phyloP scores from a whole-genome alignment of 768 basidiomycete species.

The Suillus decipiens region DNA sequence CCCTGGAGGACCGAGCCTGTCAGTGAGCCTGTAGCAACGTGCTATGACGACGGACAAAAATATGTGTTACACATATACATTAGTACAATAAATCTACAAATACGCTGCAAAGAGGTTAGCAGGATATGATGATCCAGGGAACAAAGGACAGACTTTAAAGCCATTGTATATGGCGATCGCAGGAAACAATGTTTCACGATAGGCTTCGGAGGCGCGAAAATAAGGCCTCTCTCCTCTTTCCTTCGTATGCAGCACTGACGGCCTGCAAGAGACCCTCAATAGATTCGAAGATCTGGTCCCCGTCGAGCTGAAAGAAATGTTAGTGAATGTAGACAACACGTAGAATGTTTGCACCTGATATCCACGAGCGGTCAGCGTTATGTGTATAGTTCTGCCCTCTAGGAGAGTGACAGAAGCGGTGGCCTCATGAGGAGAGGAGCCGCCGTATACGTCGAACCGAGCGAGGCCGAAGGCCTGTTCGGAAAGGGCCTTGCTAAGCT shows the following conservation, averaged over 20 bases:
- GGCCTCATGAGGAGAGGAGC: slow-evolving; percentile 47
- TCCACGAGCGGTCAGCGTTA: slow-evolving; percentile 54
- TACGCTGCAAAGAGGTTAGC: slow-evolving; percentile 5
- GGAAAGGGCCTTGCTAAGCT: slow-evolving; percentile 53
- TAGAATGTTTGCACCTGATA: slow-evolving; percentile 47
- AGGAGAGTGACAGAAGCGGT: slow-evolving; percentile 54
- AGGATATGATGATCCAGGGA: not conserved
- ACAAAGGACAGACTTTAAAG: slow-evolving; percentile 1
- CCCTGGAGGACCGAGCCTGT: not conserved
- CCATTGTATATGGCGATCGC: not conserved
- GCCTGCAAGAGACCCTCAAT: slow-evolving; percentile 59
- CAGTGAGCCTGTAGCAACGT: not conserved
- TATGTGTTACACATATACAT: not conserved
- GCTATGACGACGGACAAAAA: slow-evolving; percentile 3
- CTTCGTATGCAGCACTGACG: slow-evolving; percentile 54
- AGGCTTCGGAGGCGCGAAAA: slow-evolving; percentile 50
- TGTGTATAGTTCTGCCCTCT: slow-evolving; percentile 50
- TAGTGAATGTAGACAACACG: slow-evolving; percentile 11
- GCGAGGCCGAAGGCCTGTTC: slow-evolving; percentile 62
- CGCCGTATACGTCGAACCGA: slow-evolving; percentile 41
- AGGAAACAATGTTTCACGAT: slow-evolving; percentile 6
- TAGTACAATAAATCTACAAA: slow-evolving; percentile 8
- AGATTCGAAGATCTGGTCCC: slow-evolving; percentile 48
- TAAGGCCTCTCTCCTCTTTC: slow-evolving; percentile 47
- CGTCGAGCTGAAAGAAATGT: slow-evolving; percentile 24